Evolutionary conservation across 1,284 basidiomycete species (phyloP).

Genomic region (Moniliella sp.): DNA sequence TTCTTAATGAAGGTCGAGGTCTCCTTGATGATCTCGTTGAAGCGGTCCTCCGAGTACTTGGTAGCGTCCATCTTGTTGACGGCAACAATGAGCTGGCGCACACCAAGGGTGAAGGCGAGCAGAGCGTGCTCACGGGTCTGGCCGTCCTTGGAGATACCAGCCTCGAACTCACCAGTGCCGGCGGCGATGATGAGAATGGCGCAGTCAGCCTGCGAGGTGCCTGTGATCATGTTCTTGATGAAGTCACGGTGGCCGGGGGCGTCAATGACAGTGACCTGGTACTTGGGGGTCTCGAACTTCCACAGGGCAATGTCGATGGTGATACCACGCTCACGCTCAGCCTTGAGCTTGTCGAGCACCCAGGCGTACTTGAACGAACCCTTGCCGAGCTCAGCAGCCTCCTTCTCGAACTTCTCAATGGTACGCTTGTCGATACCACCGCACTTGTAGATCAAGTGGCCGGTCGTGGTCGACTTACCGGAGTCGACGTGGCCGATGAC

Average conservation of each 20-base stretch:
- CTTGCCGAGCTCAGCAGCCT: slow-evolving; percentile 98
- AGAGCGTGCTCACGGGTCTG: slow-evolving; percentile 99
- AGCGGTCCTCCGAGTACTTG: slow-evolving; percentile 97
- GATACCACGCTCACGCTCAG: slow-evolving; percentile 96
- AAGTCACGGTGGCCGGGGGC: slow-evolving; percentile 99
- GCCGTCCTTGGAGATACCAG: slow-evolving; percentile 99
- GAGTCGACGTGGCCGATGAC: slow-evolving; percentile 35
- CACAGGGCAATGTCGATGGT: slow-evolving; percentile 83
- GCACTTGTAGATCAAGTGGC: slow-evolving; percentile 99
- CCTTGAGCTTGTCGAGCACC: slow-evolving; percentile 99
- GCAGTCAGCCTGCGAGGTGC: slow-evolving; percentile 98
- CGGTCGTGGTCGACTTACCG: slow-evolving; percentile 94
- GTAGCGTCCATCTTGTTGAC: slow-evolving; percentile 99
- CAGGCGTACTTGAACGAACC: slow-evolving; percentile 92
- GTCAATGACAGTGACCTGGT: slow-evolving; percentile 58
- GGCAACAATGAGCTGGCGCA: slow-evolving; percentile 97
- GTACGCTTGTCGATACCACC: slow-evolving; percentile 99
- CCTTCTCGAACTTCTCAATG: slow-evolving; percentile 99
- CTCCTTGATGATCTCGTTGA: slow-evolving; percentile 99
- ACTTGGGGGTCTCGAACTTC: slow-evolving; percentile 36
- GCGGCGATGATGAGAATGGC: slow-evolving; percentile 97
- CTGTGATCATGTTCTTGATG: slow-evolving; percentile 65
- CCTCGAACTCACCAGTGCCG: slow-evolving; percentile 99
- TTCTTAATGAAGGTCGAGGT: slow-evolving; percentile 99
- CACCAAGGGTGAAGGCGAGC: slow-evolving; percentile 98